Conservation (phyloP, 2,329 filamentous ascomycete species). For the Cladosporium austrohemisphaericum region DNA sequence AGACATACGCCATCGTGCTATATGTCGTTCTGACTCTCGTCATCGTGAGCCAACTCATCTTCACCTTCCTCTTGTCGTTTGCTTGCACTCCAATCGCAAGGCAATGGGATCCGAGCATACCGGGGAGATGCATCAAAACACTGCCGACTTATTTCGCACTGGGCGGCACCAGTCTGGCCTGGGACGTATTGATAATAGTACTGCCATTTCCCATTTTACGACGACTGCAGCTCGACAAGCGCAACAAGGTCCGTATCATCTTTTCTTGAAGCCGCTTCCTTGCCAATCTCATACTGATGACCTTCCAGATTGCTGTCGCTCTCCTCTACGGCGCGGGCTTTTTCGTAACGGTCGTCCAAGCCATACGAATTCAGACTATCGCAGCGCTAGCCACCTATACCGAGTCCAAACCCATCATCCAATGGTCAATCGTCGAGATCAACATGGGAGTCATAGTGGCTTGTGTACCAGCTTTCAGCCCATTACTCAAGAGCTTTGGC, state of each 20-base stretch:
- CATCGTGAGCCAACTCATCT: slow-evolving; percentile 16
- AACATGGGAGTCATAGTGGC: slow-evolving; percentile 42
- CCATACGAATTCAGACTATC: slow-evolving; percentile 51
- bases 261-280: neutral
- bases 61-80: slow-evolving; percentile 18
- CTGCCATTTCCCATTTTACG: slow-evolving; percentile 19
- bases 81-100: slow-evolving; percentile 18
- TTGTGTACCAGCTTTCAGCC: slow-evolving; percentile 44
- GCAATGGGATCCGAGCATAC: slow-evolving; percentile 18
- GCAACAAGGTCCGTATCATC: slow-evolving; percentile 19
- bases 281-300: neutral
- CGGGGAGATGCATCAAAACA: slow-evolving; percentile 17
- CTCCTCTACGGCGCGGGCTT: slow-evolving; percentile 48
- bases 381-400: slow-evolving; percentile 43
- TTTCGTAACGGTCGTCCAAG: slow-evolving; percentile 51
- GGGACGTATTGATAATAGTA: slow-evolving; percentile 18
- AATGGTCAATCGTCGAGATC: slow-evolving; percentile 48
- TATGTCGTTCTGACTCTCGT: slow-evolving; percentile 15
- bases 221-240: slow-evolving; percentile 21
- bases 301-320: slow-evolving; percentile 37
- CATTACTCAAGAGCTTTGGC: slow-evolving; percentile 27
- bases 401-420: slow-evolving; percentile 42
- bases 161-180: slow-evolving; percentile 18
- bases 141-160: slow-evolving; percentile 18
- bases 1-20: slow-evolving; percentile 14